Evolutionary conservation across 2,329 filamentous ascomycete genomes (phyloP).

Genomic region (Trichoderma sp.): DNA sequence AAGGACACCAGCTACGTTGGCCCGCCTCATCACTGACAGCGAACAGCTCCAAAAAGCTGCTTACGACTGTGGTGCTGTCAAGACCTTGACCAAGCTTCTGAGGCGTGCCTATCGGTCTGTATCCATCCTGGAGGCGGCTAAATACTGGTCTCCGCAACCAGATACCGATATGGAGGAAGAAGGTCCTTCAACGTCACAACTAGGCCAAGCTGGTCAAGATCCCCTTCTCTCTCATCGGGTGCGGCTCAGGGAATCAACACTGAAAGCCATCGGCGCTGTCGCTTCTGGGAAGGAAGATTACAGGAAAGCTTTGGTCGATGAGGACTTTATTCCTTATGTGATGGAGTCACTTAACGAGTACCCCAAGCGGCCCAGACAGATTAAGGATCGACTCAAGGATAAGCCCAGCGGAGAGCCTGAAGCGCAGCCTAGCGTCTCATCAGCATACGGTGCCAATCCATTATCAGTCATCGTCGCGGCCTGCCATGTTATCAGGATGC

Average conservation of each 20-base stretch:
- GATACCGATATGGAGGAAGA: conserved; percentile 37
- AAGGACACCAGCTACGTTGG: conserved; percentile 71
- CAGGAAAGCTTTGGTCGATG: conserved; percentile 76
- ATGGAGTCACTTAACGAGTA: conserved; percentile 71
- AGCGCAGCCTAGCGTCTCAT: conserved; percentile 30
- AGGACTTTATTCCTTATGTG: conserved; percentile 77
- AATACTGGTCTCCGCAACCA: conserved; percentile 41
- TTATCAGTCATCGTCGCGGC: conserved; percentile 77
- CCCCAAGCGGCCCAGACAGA: conserved; percentile 48
- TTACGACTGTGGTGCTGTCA: conserved; percentile 59
- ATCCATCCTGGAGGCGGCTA: conserved; percentile 30
- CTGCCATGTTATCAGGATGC: conserved; percentile 75
- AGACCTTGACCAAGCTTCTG: conserved; percentile 47
- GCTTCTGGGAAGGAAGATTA: conserved; percentile 80
- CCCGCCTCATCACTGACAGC: conserved; percentile 75
- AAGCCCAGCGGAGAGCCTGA: conserved; percentile 34
- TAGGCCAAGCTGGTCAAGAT: conserved; percentile 62
- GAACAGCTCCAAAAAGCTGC: conserved; percentile 78
- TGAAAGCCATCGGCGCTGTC: conserved; percentile 80
- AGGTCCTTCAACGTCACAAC: conserved; percentile 40
- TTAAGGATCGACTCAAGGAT: conserved; percentile 43
- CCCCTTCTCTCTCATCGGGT: conserved; percentile 65
- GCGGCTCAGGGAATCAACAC: conserved; percentile 69
- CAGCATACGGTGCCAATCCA: conserved; percentile 70
- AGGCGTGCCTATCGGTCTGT: conserved; percentile 52